A percentile compares a stretch with the other conserved stretches of the same genome.
These are phyloP conservation scores for Platismatia glauca DNA, from an alignment of 495 filamentous ascomycete species.

Conservation along the genomic window DNA sequence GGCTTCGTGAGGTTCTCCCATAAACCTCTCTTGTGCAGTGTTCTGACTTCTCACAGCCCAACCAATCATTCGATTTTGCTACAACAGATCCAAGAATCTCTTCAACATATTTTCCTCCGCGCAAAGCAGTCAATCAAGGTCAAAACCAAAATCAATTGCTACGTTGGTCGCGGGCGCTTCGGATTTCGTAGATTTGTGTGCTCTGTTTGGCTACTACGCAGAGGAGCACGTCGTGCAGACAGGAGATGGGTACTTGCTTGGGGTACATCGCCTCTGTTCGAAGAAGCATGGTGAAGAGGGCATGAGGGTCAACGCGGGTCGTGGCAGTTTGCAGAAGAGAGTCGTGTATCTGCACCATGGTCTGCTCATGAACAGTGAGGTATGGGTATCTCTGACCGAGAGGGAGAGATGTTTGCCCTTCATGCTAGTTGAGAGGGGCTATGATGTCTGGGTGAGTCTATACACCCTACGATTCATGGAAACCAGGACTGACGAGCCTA, in stretches of 20 bases:
- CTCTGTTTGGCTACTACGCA: slow-evolving; percentile 77
- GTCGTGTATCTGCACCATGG: slow-evolving; percentile 96
- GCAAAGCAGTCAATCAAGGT: slow-evolving; percentile 53
- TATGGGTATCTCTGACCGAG: slow-evolving; percentile 91
- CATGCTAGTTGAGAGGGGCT: slow-evolving; percentile 79
- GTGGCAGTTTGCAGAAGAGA: slow-evolving; percentile 63
- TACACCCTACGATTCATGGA: neutral
- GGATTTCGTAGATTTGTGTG: slow-evolving; percentile 88
- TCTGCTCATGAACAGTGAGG: slow-evolving; percentile 96
- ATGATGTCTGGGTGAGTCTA: slow-evolving; percentile 81
- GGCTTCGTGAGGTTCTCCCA: slow-evolving; percentile 58
- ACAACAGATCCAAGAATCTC: slow-evolving; percentile 65
- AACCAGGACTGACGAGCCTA: slow-evolving; percentile 25
- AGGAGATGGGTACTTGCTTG: slow-evolving; percentile 84
- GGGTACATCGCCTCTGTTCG: slow-evolving; percentile 79
- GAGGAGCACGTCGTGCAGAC: slow-evolving; percentile 97
- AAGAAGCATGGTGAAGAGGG: slow-evolving; percentile 64
- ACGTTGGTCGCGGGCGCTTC: slow-evolving; percentile 56
- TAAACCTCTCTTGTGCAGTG: neutral
- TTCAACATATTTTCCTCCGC: slow-evolving; percentile 73
- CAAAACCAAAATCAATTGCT: slow-evolving; percentile 36
- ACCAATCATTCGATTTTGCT: slow-evolving; percentile 72
- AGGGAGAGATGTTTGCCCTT: slow-evolving; percentile 80
- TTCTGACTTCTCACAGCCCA: slow-evolving; percentile 45
- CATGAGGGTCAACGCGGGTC: slow-evolving; percentile 60